phyloP scores from a whole-genome alignment of 2,329 filamentous ascomycete genomes.

The Fusarium clavum region DNA sequence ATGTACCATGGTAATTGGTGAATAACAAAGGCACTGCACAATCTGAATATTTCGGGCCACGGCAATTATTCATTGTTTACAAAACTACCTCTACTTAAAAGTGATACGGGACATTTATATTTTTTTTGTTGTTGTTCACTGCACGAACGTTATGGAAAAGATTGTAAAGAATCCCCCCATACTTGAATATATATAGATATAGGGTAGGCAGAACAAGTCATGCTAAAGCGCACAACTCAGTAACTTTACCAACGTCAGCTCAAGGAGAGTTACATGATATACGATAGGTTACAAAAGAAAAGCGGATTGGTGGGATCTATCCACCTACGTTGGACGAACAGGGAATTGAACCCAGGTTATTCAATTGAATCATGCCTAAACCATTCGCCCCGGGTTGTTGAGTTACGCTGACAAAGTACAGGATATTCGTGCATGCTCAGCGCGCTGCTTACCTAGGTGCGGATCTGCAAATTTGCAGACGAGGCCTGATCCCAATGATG shows the following conservation, averaged over 20 bases:
- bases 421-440: slow-evolving; percentile 10
- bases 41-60: neutral
- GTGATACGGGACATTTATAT: neutral
- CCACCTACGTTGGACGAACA: slow-evolving; percentile 40
- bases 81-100: neutral
- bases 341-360: slow-evolving; percentile 7
- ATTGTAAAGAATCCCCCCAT: neutral
- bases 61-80: neutral
- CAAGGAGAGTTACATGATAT: neutral
- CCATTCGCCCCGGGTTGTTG: slow-evolving; percentile 42
- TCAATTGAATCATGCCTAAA: slow-evolving; percentile 28
- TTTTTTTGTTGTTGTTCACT: neutral
- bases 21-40: slow-evolving; percentile 51
- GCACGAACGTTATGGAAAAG: neutral
- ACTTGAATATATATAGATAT: neutral
- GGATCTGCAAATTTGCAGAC: neutral
- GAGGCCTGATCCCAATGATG: neutral
- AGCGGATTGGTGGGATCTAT: slow-evolving; percentile 20
- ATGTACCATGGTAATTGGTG: slow-evolving; percentile 75
- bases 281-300: neutral
- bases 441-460: neutral
- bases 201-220: neutral
- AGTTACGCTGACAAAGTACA: neutral
- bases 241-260: neutral
- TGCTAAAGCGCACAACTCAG: neutral